Percentiles rank a stretch among this genome's conserved stretches.
phyloP scores from a whole-genome alignment of 2,329 filamentous ascomycete genomes.

The Paracoccidioides brasiliensis region DNA sequence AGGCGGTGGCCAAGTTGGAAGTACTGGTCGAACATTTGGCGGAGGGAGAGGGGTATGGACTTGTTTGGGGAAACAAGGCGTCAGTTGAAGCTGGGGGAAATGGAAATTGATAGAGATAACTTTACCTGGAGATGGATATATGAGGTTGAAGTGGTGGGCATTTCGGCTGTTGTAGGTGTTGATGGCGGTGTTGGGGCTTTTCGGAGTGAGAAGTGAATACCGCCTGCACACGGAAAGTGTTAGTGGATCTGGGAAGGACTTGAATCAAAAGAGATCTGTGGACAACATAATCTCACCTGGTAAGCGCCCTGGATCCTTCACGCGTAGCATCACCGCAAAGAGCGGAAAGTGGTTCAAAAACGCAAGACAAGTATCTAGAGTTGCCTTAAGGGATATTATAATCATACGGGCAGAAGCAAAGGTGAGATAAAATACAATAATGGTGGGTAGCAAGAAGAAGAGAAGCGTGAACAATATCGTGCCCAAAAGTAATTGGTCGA shows the following conservation, averaged over 20 bases:
- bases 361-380: slow-evolving; percentile 79
- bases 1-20: slow-evolving; percentile 88
- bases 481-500: slow-evolving; percentile 89
- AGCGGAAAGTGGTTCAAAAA: slow-evolving; percentile 95
- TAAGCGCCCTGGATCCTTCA: slow-evolving; percentile 82
- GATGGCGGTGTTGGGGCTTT: slow-evolving; percentile 45
- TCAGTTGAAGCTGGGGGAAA: slow-evolving; percentile 3
- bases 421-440: slow-evolving; percentile 91
- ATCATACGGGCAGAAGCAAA: slow-evolving; percentile 90
- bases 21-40: slow-evolving; percentile 95
- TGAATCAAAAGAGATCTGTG: slow-evolving; percentile 7
- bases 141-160: slow-evolving; percentile 49
- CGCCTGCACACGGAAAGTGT: slow-evolving; percentile 37
- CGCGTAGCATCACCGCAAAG: slow-evolving; percentile 87
- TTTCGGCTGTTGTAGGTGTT: slow-evolving; percentile 16
- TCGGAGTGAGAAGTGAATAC: slow-evolving; percentile 80
- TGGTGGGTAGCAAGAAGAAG: slow-evolving; percentile 87
- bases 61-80: slow-evolving; percentile 24
- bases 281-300: slow-evolving; percentile 46
- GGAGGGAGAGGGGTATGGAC: slow-evolving; percentile 78
- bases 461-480: slow-evolving; percentile 93
- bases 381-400: slow-evolving; percentile 85
- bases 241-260: slow-evolving; percentile 10
- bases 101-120: neutral
- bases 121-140: slow-evolving; percentile 74